A percentile compares a stretch with the other conserved stretches of the same genome.
Conservation (phyloP, 2,329 filamentous ascomycete genomes). For the Colletotrichum sp. region DNA sequence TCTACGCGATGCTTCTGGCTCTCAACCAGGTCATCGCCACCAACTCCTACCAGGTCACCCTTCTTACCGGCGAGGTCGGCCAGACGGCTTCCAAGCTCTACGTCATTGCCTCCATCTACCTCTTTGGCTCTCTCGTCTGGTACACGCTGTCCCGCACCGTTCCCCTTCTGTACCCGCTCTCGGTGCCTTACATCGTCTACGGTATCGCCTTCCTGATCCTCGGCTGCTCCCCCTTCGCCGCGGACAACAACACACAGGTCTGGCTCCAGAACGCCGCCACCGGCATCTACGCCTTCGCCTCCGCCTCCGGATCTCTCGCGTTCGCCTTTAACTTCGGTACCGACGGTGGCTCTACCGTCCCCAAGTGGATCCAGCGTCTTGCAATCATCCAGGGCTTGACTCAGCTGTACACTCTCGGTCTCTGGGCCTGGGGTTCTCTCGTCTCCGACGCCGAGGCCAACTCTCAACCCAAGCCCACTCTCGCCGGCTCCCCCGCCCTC, state of each 20-base stretch:
- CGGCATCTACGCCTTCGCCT: constrained; percentile 65
- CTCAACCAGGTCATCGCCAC: constrained; percentile 68
- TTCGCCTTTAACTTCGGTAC: constrained; percentile 72
- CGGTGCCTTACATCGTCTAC: constrained; percentile 66
- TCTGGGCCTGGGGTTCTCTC: constrained; percentile 70
- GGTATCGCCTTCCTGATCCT: constrained; percentile 67
- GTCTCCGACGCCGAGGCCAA: constrained; percentile 16
- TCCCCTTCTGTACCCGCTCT: constrained; percentile 60
- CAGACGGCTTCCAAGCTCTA: constrained; percentile 65
- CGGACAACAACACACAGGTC: constrained; percentile 39
- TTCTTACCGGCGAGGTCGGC: constrained; percentile 69
- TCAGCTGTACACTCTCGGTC: constrained; percentile 66
- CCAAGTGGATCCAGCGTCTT: constrained; percentile 69
- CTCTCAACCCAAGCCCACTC: constrained; percentile 15
- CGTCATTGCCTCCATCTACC: constrained; percentile 63
- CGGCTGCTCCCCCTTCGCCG: constrained; percentile 61
- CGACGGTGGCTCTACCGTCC: constrained; percentile 65
- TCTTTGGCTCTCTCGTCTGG: constrained; percentile 63
- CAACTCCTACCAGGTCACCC: constrained; percentile 71
- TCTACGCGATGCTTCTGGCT: constrained; percentile 66
- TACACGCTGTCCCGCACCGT: constrained; percentile 65
- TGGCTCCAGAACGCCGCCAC: constrained; percentile 65
- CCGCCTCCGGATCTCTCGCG: constrained; percentile 67
- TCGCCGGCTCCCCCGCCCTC: constrained; percentile 33
- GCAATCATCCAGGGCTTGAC: constrained; percentile 71